A percentile compares a stretch with the other conserved stretches of the same genome.
Evolutionary conservation across 1,284 basidiomycete genomes (phyloP).

Genomic region (Malassezia sympodialis): DNA sequence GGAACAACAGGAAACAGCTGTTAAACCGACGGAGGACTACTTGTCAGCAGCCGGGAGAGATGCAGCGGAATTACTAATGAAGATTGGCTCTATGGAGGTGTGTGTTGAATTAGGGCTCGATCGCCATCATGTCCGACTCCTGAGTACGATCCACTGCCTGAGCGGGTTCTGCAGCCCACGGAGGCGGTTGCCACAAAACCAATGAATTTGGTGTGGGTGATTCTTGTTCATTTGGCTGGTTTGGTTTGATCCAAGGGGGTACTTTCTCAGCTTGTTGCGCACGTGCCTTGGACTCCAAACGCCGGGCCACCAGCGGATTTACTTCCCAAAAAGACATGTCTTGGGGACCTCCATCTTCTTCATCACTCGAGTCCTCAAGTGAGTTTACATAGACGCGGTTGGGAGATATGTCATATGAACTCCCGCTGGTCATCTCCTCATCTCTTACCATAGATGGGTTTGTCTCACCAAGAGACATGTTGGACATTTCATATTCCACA

Average conservation of each 20-base stretch:
- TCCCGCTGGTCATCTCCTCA: constrained; percentile 10
- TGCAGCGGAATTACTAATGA: constrained; percentile 1
- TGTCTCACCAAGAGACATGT: constrained; percentile 6
- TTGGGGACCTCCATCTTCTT: neutral
- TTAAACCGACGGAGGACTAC: neutral
- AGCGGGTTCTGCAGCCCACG: neutral
- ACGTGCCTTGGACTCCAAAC: neutral
- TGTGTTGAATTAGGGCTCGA: neutral
- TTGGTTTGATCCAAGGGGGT: constrained; percentile 2
- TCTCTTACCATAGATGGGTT: neutral
- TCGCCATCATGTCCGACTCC: neutral
- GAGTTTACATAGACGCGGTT: constrained; percentile 15
- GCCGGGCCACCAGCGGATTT: constrained; percentile 2
- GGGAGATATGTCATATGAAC: constrained; percentile 16
- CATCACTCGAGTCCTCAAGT: constrained; percentile 11
- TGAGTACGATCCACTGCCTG: neutral
- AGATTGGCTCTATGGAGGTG: neutral
- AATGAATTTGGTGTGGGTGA: neutral
- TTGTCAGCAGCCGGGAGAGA: neutral
- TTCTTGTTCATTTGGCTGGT: neutral
- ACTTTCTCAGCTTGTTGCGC: neutral
- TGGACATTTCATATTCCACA: constrained; percentile 8
- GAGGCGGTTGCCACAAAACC: constrained; percentile 8
- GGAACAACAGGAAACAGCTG: neutral
- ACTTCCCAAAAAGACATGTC: neutral